These are phyloP conservation scores for Leccinum variabile DNA, from an alignment of 1,284 basidiomycete species.

Conservation along the genomic window DNA sequence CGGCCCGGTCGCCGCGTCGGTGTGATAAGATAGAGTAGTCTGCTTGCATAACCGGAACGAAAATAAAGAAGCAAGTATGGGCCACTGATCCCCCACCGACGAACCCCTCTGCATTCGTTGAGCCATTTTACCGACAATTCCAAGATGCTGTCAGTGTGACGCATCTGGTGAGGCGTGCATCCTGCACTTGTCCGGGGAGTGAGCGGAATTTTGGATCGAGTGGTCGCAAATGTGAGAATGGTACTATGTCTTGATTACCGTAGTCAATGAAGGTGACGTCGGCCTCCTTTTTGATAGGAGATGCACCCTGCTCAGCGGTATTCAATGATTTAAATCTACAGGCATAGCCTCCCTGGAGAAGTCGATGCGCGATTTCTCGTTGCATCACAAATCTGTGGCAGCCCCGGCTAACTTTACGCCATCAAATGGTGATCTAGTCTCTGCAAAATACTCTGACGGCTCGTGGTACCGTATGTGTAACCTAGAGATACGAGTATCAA, in stretches of 20 bases:
- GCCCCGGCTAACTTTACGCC: constrained; percentile 71
- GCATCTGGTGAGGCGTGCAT: constrained; percentile 51
- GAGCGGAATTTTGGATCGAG: constrained; percentile 85
- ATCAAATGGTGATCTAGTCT: constrained; percentile 84
- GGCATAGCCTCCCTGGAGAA: constrained; percentile 85
- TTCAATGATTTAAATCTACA: not conserved
- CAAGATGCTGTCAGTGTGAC: constrained; percentile 33
- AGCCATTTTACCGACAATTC: constrained; percentile 38
- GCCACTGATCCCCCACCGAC: constrained; percentile 43
- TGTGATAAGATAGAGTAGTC: constrained; percentile 28
- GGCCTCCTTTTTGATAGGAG: constrained; percentile 80
- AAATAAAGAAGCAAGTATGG: constrained; percentile 34
- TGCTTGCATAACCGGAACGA: constrained; percentile 33
- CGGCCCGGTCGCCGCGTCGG: too few species aligned
- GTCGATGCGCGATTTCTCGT: constrained; percentile 90
- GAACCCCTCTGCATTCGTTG: constrained; percentile 36
- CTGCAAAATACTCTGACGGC: constrained; percentile 87
- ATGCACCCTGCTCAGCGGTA: constrained; percentile 39
- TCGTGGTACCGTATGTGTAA: constrained; percentile 77
- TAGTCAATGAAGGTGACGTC: constrained; percentile 89
- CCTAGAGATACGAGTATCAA: constrained; percentile 40
- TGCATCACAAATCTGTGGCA: constrained; percentile 72
- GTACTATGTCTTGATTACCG: constrained; percentile 82
- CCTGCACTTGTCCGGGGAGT: constrained; percentile 81
- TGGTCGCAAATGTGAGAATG: constrained; percentile 76